phyloP scores from a whole-genome alignment of 768 basidiomycete species.

The Amanita pallidorosea region DNA sequence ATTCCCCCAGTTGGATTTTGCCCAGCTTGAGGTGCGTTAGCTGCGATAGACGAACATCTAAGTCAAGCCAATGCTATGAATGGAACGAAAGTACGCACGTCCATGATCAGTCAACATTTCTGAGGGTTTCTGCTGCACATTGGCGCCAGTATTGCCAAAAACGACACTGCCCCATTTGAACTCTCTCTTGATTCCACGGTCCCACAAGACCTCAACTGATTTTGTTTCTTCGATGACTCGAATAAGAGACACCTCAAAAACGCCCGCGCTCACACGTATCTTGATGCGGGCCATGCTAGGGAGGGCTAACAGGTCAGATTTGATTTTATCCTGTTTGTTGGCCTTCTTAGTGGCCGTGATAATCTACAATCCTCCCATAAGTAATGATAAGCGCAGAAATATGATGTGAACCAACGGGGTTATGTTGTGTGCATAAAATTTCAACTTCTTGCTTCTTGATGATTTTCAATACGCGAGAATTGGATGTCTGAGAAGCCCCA shows the following conservation, averaged over 20 bases:
- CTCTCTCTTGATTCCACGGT: constrained; percentile 58
- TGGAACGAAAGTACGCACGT: constrained; percentile 25
- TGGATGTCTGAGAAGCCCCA: neutral
- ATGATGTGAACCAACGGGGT: constrained; percentile 54
- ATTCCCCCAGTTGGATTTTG: neutral
- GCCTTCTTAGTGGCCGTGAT: constrained; percentile 67
- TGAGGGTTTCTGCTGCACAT: constrained; percentile 63
- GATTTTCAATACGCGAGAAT: constrained; percentile 41
- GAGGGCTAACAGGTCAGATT: constrained; percentile 57
- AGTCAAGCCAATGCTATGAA: constrained; percentile 3
- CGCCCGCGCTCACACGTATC: constrained; percentile 73
- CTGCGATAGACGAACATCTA: constrained; percentile 1
- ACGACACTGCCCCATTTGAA: constrained; percentile 80
- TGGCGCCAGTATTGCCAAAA: constrained; percentile 62
- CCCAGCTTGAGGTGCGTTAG: constrained; percentile 8
- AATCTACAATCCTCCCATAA: constrained; percentile 31
- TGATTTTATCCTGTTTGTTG: constrained; percentile 64
- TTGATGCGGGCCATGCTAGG: constrained; percentile 69
- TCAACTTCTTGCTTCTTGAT: constrained; percentile 70
- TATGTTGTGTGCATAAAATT: constrained; percentile 79
- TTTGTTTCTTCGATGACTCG: constrained; percentile 58
- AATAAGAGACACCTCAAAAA: constrained; percentile 77
- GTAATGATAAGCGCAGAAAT: neutral
- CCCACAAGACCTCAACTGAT: constrained; percentile 77
- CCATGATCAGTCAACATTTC: constrained; percentile 36